Conservation (phyloP, 495 filamentous ascomycete species). For the Trichoderma gamsii region DNA sequence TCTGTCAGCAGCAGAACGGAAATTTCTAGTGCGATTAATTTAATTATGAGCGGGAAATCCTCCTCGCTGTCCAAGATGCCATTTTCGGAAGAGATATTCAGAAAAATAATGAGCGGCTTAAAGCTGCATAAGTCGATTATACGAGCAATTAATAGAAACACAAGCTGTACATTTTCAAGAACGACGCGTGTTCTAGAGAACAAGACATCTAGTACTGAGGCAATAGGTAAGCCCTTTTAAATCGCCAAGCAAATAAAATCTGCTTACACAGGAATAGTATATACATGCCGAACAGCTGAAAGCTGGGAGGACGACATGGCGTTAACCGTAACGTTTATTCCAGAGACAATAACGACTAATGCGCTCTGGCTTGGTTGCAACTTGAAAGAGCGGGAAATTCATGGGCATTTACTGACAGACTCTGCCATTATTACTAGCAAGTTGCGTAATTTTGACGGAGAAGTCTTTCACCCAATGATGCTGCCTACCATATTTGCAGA, state of each 20-base stretch:
- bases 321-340: background rate
- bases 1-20: background rate
- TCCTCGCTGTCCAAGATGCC: background rate
- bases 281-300: background rate
- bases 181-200: background rate
- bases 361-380: background rate
- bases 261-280: background rate
- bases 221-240: background rate
- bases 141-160: constrained; percentile 7
- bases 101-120: background rate
- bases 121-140: background rate
- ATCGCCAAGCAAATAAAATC: background rate
- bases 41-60: background rate
- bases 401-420: background rate
- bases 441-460: background rate
- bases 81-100: background rate
- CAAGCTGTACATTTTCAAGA: constrained; percentile 1
- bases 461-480: background rate
- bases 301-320: background rate
- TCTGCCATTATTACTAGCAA: background rate
- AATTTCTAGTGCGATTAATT: background rate
- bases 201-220: background rate
- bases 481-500: constrained; percentile 2
- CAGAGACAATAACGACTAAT: background rate
- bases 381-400: background rate